Evolutionary conservation across 345 rosid genomes (phyloP).

Genomic region (Citrus trifoliata): DNA sequence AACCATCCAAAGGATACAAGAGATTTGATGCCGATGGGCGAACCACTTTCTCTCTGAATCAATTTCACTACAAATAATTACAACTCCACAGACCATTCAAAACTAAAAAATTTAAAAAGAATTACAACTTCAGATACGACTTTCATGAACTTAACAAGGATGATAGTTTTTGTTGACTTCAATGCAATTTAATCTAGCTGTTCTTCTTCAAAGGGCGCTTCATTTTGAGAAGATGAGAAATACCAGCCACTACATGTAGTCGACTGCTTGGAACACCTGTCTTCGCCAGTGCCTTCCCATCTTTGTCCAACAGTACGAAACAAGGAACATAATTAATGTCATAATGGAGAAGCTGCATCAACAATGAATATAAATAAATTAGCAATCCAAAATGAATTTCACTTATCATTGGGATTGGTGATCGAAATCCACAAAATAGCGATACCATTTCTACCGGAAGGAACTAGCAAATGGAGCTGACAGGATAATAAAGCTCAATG

Average conservation of each 20-base stretch:
- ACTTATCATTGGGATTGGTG: not conserved
- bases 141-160: not conserved
- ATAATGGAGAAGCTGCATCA: conserved; percentile 80
- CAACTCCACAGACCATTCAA: not conserved
- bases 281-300: conserved; percentile 77
- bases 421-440: not conserved
- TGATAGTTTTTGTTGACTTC: not conserved
- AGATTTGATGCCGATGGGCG: not conserved
- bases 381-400: not conserved
- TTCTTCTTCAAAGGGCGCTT: conserved; percentile 36
- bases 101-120: too few relatives aligned
- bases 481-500: not conserved
- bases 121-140: not conserved
- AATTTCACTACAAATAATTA: not conserved
- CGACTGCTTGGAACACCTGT: conserved; percentile 87
- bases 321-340: conserved; percentile 90
- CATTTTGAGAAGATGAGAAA: conserved; percentile 83
- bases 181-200: not conserved
- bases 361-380: not conserved
- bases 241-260: conserved; percentile 81
- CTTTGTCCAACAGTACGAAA: conserved; percentile 82
- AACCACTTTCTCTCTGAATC: not conserved
- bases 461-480: not conserved
- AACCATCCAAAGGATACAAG: not conserved
- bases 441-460: not conserved